Evolutionary conservation across 2,329 filamentous ascomycete genomes (phyloP), one percentile per base, ranked within the genome.

Genomic region (Ustulina deusta): DNA sequence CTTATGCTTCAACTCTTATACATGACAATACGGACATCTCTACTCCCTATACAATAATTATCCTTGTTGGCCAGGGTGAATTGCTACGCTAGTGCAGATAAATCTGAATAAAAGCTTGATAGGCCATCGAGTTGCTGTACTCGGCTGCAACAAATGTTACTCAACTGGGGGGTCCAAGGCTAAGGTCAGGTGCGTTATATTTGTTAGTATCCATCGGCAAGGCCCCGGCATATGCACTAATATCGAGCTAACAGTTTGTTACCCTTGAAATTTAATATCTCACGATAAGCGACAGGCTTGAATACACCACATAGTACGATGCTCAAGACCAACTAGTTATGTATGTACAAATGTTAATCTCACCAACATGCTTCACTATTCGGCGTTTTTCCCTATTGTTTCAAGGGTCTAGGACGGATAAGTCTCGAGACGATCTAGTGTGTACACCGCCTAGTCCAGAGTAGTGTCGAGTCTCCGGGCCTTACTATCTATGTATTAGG

Each of bases 391-490:
- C n/a, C 34, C 36, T 44, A 61, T 68, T 68, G 61, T 69, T 66
- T 63, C 63, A 66, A 69, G 58, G 67, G 59, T 69, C 48, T 20
- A 27, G 40, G 36, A 15, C 44, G 49, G 54, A 69, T 66, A 66
- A 66, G 63, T 63, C 67, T 69, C 49, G 66, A 27, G 60, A 55
- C 54, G 63, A 69, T 66, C 63, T 63, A 32, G n/a, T n/a, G n/a
- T 7, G 29, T 32, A 63, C 67, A 69, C 67, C 63, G 67, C 67
- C 34, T 51, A 52, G 29, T 25, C 55, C 36, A 36, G 11, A 59
- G 54, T 56, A 5, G 25, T 38, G 13, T n/a, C n/a, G n/a, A n/a
- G 13, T 10, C 32, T 22, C 52, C 36, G 58, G 42, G 20, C 58
- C 57, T 61, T 46, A 61, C 44, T 54, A 55, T 55, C n/a, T 55